Percentiles rank a stretch among this genome's conserved stretches.
Evolutionary conservation across 148 eudicot species (phyloP).

Genomic region (Silene latifolia): DNA sequence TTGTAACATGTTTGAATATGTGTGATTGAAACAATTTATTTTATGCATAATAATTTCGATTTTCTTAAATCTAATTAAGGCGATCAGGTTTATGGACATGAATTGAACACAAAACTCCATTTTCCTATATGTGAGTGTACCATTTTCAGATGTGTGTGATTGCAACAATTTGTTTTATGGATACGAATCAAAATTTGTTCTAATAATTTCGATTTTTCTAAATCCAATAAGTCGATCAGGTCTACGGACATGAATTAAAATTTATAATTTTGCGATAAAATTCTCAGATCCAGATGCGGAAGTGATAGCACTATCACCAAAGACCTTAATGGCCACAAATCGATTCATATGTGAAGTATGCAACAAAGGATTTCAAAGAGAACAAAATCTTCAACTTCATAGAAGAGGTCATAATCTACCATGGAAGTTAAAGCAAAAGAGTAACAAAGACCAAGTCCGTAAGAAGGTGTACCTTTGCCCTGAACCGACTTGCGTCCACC

Average conservation of each 20-base stretch:
- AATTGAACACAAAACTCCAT: no score
- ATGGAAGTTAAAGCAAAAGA: conserved; percentile 44
- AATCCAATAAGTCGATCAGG: neutral
- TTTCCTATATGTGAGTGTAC: no score
- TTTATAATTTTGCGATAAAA: neutral
- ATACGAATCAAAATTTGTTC: no score
- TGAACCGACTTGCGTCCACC: conserved; percentile 45
- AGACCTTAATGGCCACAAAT: conserved; percentile 49
- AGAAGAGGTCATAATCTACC: conserved; percentile 54
- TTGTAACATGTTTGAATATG: no score
- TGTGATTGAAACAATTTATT: no score
- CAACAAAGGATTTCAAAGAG: conserved; percentile 51
- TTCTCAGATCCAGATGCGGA: conserved; percentile 47
- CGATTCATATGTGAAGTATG: conserved; percentile 48
- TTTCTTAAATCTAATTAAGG: no score
- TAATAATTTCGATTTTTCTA: no score
- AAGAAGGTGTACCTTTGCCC: conserved; percentile 53
- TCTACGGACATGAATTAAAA: neutral
- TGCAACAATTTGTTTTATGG: no score
- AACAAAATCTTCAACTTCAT: conserved; percentile 49
- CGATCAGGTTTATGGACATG: neutral
- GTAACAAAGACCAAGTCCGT: conserved; percentile 33
- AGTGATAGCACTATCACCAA: conserved; percentile 46
- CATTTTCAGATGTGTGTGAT: no score
- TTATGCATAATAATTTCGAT: no score